Evolutionary conservation across 108 stramenopile species (phyloP), one percentile per base, ranked within the genome.

Genomic region (Discostella stelligeroides): DNA sequence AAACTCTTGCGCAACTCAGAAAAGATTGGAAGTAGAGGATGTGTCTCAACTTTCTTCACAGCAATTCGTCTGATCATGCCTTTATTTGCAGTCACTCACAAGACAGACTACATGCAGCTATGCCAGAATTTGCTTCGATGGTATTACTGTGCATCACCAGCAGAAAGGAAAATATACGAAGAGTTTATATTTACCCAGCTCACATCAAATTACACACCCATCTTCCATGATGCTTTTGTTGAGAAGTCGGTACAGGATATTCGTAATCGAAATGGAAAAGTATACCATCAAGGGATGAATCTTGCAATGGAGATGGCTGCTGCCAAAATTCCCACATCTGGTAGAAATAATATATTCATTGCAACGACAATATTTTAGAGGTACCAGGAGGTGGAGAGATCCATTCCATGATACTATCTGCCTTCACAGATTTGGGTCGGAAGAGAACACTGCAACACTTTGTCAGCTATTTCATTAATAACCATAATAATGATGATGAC

Each of bases 191-290:
- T 65, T 18, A 65, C 64, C 23, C 49, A 50, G 25, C 13, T 45
- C 3, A 65, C 64, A 25, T 1, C 43, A 46, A 48, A 49, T n/a
- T 43, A 46, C 1, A 12, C 20, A 20, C 37, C 47, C 25, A 45
- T 65, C 20, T 65, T 50, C 27, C 64, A 65, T 38, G 64, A 65
- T 38, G 18, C 46, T 15, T 47, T 47, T 47, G 46, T 47, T 8
- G 46, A 47, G 46, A 15, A 18, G 6, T 47, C 4, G 15, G 46
- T 47, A 9, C 15, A 18, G 46, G 46, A 47, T 18, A 47, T 18
- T 18, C 9, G 18, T 18, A n/a, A 18, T 18, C 17, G 18, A 18
- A 15, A 18, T 9, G 46, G 46, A 18, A 47, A 47, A 47, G 46
- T 47, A 18, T 18, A 47, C 7, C 46, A 18, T 3, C 18, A 25